Evolutionary conservation across 2,329 filamentous ascomycete species (phyloP), one percentile per base, ranked within the genome.

Genomic region (Fusarium sp.): DNA sequence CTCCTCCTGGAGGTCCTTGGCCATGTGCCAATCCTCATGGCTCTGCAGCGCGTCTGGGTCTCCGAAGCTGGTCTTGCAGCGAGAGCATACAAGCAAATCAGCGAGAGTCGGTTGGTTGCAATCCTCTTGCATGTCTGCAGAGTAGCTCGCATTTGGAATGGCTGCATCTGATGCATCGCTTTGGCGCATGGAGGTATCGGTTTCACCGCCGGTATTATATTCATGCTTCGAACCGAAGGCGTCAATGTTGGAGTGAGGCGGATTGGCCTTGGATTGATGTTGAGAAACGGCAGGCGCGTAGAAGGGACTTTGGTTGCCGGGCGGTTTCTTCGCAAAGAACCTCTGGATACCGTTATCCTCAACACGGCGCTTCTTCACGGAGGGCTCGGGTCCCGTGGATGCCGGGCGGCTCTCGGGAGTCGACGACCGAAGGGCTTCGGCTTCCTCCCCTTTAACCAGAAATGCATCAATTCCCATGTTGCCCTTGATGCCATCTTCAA

Each of bases 1-100:
- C 66, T 87, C 82, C 3, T 91, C 88, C 73, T 95, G 92, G 33
- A 99, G 87, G 76, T 96, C 93, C 83, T 93, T 94, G 53, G 96
- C 96, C 83, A 98, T 92, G 83, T 99, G 96, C 92, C 95, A 98
- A 81, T 99, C 96, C 62, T 92, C 87, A 81, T 99, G 96, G 82
- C 93, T 95, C 73, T 91, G 88, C 55, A 91, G 79, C 75, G 88
- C 87, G 64, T 92, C 89, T 29, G 85, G 79, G 42, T 86, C 84
- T 14, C 87, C 85, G 36, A 96, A 85, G n/a, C 81, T 79, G 76
- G 88, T 87, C 67, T 88, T 87, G 81, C 95, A 98, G 71, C 90
- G 90, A 58, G 85, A 80, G 81, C 94, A 97, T 44, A 81, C 76
- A 76, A 85, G 83, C 53, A 42, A 56, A 49, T 83, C 78, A 40